Percentiles rank a stretch among this genome's conserved stretches.
Conservation (phyloP, 306 rosid species). For the Cicer yamashitae region DNA sequence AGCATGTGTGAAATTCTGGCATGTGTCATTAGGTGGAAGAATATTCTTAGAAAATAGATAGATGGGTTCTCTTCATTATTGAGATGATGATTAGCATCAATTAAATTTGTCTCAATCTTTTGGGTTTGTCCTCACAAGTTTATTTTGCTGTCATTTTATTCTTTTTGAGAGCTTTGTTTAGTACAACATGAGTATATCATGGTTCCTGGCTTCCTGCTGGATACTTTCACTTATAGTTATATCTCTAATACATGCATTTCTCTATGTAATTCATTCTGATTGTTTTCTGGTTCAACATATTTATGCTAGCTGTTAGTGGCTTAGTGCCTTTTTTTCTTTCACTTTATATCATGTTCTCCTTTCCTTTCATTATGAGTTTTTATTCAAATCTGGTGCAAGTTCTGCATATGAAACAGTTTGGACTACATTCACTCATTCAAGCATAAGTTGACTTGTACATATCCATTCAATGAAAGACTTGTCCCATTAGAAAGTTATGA, state of each 20-base stretch:
- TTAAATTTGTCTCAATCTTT: neutral
- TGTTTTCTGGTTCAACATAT: neutral
- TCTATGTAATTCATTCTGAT: neutral
- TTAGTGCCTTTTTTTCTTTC: neutral
- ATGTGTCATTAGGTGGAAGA: neutral
- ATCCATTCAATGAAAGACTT: neutral
- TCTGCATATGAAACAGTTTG: neutral
- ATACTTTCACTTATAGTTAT: neutral
- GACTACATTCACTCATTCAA: neutral
- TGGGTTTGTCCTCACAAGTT: neutral
- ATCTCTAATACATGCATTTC: neutral
- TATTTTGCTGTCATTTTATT: neutral
- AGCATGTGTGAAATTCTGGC: neutral
- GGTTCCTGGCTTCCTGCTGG: neutral
- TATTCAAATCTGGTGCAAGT: neutral
- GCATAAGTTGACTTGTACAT: conserved; percentile 1
- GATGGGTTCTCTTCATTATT: too few relatives aligned
- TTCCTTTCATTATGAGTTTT: neutral
- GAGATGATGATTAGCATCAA: too few relatives aligned
- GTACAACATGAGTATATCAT: neutral
- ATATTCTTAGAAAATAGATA: too few relatives aligned
- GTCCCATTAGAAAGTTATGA: neutral
- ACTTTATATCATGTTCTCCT: neutral
- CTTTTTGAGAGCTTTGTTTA: neutral
- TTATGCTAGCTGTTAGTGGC: neutral